Percentiles rank a stretch among this genome's conserved stretches.
phyloP scores from a whole-genome alignment of 306 rosid genomes.

The Gynostemma pentaphyllum region DNA sequence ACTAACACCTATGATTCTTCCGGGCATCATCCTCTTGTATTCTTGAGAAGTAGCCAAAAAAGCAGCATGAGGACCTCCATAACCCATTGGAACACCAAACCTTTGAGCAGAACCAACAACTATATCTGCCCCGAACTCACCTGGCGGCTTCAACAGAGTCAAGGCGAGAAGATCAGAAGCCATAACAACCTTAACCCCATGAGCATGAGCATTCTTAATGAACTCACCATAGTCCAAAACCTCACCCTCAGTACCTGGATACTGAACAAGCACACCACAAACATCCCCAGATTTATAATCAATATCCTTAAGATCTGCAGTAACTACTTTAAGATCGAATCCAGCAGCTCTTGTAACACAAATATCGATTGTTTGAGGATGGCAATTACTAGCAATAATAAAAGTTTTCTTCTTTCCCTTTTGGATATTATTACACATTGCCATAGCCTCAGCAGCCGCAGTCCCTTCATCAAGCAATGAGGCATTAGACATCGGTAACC shows the following conservation, averaged over 20 bases:
- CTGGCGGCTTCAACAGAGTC: conserved; percentile 89
- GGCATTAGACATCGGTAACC: conserved; percentile 96
- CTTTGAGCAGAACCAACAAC: conserved; percentile 98
- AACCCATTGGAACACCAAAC: conserved; percentile 99
- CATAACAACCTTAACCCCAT: conserved; percentile 97
- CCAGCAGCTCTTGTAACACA: conserved; percentile 91
- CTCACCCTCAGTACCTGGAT: conserved; percentile 98
- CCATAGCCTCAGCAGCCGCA: conserved; percentile 99
- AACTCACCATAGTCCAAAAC: conserved; percentile 89
- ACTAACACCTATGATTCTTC: conserved; percentile 90
- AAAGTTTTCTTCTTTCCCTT: conserved; percentile 95
- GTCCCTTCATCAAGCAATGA: conserved; percentile 98
- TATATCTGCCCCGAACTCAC: conserved; percentile 90
- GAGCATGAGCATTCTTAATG: conserved; percentile 80
- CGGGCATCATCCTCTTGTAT: conserved; percentile 99
- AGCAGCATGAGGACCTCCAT: conserved; percentile 99
- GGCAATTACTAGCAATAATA: conserved; percentile 70
- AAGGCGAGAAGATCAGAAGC: conserved; percentile 83
- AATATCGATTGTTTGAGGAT: conserved; percentile 86
- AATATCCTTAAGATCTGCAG: conserved; percentile 53
- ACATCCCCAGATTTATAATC: conserved; percentile 85
- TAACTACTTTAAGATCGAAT: conserved; percentile 68
- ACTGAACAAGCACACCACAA: conserved; percentile 96
- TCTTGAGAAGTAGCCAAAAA: conserved; percentile 97
- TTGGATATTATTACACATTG: conserved; percentile 80